Conservation (phyloP, 2,329 filamentous ascomycete genomes). For the Ophioceras dolichostomum region DNA sequence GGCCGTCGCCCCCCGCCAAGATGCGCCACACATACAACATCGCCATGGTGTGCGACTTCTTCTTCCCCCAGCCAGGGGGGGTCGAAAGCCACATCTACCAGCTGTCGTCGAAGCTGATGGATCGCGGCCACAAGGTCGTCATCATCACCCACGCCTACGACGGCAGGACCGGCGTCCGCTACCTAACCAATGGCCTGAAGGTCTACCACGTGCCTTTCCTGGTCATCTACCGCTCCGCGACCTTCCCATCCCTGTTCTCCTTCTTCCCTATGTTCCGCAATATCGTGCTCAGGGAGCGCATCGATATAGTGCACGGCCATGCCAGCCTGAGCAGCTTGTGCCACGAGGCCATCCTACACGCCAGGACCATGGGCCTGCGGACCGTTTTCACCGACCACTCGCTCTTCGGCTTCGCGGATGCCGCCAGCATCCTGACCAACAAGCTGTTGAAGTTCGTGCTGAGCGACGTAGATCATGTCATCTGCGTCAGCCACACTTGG, state of each 20-base stretch:
- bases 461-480: conserved; percentile 95
- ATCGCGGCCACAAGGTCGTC: conserved; percentile 95
- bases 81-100: conserved; percentile 99
- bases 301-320: conserved; percentile 98
- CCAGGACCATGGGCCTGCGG: conserved; percentile 85
- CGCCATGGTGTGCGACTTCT: conserved; percentile 97
- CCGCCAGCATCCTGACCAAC: conserved; percentile 89
- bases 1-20: too few relatives aligned
- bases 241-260: conserved; percentile 94
- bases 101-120: conserved; percentile 87
- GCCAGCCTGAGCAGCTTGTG: conserved; percentile 86
- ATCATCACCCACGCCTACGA: conserved; percentile 94
- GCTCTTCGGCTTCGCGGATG: conserved; percentile 93
- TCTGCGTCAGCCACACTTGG: conserved; percentile 98
- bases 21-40: conserved; percentile 50
- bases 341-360: conserved; percentile 90
- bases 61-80: conserved; percentile 94
- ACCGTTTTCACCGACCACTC: conserved; percentile 98
- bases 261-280: conserved; percentile 98
- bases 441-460: conserved; percentile 93
- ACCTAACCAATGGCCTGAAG: conserved; percentile 94
- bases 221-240: conserved; percentile 86
- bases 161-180: conserved; percentile 81
- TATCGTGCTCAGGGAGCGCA: conserved; percentile 85
- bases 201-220: conserved; percentile 97